Percentiles rank a stretch among this genome's conserved stretches.
Conservation (phyloP, 2,329 filamentous ascomycete species). For the Drechmeria coniospora region DNA sequence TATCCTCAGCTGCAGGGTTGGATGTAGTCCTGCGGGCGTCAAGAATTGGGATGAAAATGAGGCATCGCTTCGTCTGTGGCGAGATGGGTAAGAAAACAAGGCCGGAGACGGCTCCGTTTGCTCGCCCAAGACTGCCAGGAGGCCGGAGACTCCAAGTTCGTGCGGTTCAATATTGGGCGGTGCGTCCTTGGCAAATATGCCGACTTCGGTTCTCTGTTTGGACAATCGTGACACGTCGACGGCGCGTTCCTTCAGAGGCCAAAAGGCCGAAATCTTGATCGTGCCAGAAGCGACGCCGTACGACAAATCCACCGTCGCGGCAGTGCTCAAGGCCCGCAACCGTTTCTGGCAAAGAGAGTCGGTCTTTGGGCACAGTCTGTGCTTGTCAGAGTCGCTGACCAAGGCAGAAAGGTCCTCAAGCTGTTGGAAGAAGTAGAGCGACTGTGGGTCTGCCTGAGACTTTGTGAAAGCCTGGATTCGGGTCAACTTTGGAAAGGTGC, state of each 20-base stretch:
- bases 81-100: conserved; percentile 69
- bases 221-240: conserved; percentile 24
- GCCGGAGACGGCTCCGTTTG: conserved; percentile 57
- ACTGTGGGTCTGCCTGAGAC: conserved; percentile 27
- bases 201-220: conserved; percentile 57
- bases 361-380: conserved; percentile 32
- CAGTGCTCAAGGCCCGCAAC: conserved; percentile 28
- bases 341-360: conserved; percentile 34
- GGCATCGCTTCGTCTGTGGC: conserved; percentile 47
- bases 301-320: conserved; percentile 59
- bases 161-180: conserved; percentile 45
- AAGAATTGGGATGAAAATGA: conserved; percentile 50
- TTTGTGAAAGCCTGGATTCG: conserved; percentile 50
- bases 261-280: conserved; percentile 50
- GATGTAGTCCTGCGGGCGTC: conserved; percentile 69
- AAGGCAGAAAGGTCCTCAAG: conserved; percentile 43
- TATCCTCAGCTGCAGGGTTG: conserved; percentile 56
- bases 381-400: conserved; percentile 33
- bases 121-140: conserved; percentile 64
- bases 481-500: too few relatives aligned
- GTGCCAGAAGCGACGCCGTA: conserved; percentile 54
- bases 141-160: conserved; percentile 64
- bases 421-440: conserved; percentile 55
- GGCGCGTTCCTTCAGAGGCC: conserved; percentile 30
- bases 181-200: conserved; percentile 54